Conservation (phyloP, 805 yeast genomes). For the Ogataea pini region DNA sequence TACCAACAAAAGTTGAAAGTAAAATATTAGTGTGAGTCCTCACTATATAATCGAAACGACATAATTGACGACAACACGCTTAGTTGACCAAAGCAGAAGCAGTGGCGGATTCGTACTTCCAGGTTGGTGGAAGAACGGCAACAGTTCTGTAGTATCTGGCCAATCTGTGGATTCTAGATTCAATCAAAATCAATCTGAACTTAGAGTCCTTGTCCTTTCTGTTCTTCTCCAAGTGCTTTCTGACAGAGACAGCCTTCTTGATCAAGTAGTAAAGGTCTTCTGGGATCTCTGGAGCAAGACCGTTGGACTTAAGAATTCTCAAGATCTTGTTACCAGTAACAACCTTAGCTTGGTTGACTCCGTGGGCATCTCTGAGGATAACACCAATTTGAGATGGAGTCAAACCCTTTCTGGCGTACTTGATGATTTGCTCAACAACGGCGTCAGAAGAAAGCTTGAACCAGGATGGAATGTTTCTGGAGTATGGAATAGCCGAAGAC, state of each 20-base stretch:
- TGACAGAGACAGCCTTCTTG: conserved; percentile 99
- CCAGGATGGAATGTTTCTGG: conserved; percentile 99
- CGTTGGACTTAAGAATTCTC: conserved; percentile 98
- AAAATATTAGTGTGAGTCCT: conserved; percentile 2
- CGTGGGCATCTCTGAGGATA: conserved; percentile 99
- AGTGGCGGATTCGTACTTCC: conserved; percentile 99
- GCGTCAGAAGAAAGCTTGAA: conserved; percentile 95
- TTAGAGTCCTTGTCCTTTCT: conserved; percentile 99
- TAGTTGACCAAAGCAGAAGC: conserved; percentile 99
- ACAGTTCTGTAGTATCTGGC: conserved; percentile 99
- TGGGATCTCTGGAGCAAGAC: conserved; percentile 99
- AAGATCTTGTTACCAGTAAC: conserved; percentile 99
- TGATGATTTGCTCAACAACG: conserved; percentile 96
- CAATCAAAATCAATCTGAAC: conserved; percentile 99
- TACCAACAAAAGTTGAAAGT: not conserved
- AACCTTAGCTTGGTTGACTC: conserved; percentile 96
- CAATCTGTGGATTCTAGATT: conserved; percentile 99
- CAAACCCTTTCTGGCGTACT: conserved; percentile 99
- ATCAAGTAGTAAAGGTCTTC: conserved; percentile 99
- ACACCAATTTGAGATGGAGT: conserved; percentile 99
- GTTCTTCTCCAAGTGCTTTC: conserved; percentile 99
- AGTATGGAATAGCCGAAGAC: conserved; percentile 98
- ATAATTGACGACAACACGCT: conserved; percentile 33
- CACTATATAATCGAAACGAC: conserved; percentile 17
- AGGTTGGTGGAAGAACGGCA: conserved; percentile 98